Base-by-base conservation (phyloP, 306 rosid species). In the Hippophae rhamnoides region DNA sequence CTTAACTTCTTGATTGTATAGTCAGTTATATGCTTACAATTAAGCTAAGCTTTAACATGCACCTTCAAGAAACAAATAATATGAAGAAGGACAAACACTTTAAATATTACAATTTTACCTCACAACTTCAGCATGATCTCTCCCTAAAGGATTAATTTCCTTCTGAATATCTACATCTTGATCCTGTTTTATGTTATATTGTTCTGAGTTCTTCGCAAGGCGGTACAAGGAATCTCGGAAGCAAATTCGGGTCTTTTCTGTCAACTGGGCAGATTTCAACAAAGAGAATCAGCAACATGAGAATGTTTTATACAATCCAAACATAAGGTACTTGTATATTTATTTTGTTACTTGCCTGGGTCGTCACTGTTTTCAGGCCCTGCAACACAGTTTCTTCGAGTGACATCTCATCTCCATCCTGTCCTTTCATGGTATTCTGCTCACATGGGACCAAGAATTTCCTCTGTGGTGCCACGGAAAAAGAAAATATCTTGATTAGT, bases 161-260 rank as follows among this genome's bases (percentile, higher is more conserved):
- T 43, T 56, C 43, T 43, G n/a, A 46, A 64, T 59, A 52, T 31
- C 66, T 44, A 64, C 78, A 18, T 81, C 79, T 41, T 68, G 48
- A 46, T 68, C 63, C 25, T 61, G 70, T 42, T 50, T 41, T 52
- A 5, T 50, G 41, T 77, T 3, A 31, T 31, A 64, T 27, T 62
- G 82, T 66, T 76, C 50, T 9, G 94, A 82, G 75, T 73, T 73
- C 12, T 60, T 58, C 8, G 96, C 96, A 47, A 88, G 90, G 54
- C 96, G 96, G 76, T 76, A 85, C 13, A 88, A 69, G 60, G 96
- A 75, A 67, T 88, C 94, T 11, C 94, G 94, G 67, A 85, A 76
- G 72, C 82, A 66, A 26, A 85, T 70, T 8, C 89, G 84, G 45
- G 89, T 85, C 58, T 74, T 82, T 58, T 74, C 82, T 10, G 72